phyloP scores from a whole-genome alignment of 805 yeast species.

The Suhomyces sp. region DNA sequence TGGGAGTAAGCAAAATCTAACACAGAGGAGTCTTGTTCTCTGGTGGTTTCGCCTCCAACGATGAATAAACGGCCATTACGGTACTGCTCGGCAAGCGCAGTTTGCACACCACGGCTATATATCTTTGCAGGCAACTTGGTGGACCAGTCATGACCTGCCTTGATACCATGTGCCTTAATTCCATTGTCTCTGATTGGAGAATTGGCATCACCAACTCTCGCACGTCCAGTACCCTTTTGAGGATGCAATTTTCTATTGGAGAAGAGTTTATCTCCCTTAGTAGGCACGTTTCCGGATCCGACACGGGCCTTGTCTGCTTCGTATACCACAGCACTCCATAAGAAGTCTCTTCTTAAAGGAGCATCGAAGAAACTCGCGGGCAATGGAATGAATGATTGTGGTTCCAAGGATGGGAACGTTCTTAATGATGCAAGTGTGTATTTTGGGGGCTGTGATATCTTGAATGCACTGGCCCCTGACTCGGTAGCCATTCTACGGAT shows the following conservation, averaged over 20 bases:
- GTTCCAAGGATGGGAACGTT: slow-evolving; percentile 88
- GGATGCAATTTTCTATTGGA: slow-evolving; percentile 79
- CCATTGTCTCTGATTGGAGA: slow-evolving; percentile 91
- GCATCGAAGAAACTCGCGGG: slow-evolving; percentile 66
- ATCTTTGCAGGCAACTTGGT: slow-evolving; percentile 72
- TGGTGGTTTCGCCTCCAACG: slow-evolving; percentile 48
- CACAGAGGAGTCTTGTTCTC: slow-evolving; percentile 17
- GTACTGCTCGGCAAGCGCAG: slow-evolving; percentile 81
- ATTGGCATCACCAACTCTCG: slow-evolving; percentile 94
- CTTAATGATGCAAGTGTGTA: slow-evolving; percentile 77
- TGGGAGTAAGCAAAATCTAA: slow-evolving; percentile 42
- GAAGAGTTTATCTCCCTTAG: slow-evolving; percentile 82
- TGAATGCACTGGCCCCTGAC: slow-evolving; percentile 19
- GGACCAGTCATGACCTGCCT: slow-evolving; percentile 86
- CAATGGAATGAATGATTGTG: slow-evolving; percentile 72
- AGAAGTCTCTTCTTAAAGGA: slow-evolving; percentile 84
- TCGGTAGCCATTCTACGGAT: slow-evolving; percentile 32
- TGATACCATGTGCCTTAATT: slow-evolving; percentile 84
- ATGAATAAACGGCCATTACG: slow-evolving; percentile 70
- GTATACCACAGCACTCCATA: slow-evolving; percentile 92
- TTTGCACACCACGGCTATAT: slow-evolving; percentile 72
- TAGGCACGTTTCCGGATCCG: slow-evolving; percentile 83
- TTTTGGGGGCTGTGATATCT: slow-evolving; percentile 52
- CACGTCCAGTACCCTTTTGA: slow-evolving; percentile 93
- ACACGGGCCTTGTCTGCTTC: slow-evolving; percentile 90